Conservation (phyloP, 768 basidiomycete species). For the Zangia roseola region DNA sequence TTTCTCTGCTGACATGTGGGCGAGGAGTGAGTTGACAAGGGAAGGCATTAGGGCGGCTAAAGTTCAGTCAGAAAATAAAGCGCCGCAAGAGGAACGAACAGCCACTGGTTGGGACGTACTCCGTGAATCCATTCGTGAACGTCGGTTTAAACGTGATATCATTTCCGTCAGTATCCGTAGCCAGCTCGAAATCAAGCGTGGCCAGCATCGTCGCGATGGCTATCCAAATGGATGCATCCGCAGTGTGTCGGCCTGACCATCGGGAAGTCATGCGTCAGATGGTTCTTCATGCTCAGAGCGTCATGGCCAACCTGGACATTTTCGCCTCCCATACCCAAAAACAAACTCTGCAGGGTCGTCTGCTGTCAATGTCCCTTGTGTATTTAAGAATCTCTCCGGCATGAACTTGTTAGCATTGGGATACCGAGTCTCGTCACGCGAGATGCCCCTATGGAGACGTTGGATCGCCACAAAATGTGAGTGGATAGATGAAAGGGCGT, state of each 20-base stretch:
- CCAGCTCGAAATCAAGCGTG: slow-evolving; percentile 2
- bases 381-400: slow-evolving; percentile 14
- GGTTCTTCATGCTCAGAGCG: background rate
- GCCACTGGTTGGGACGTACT: background rate
- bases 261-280: background rate
- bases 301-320: slow-evolving; percentile 1
- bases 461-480: background rate
- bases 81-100: background rate
- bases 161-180: slow-evolving; percentile 5
- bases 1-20: background rate
- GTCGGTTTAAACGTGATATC: slow-evolving; percentile 9
- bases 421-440: slow-evolving; percentile 12
- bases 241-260: slow-evolving; percentile 4
- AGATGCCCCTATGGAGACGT: slow-evolving; percentile 4
- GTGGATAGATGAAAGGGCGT: background rate
- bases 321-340: slow-evolving; percentile 11
- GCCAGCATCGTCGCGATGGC: slow-evolving; percentile 10
- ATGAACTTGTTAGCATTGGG: slow-evolving; percentile 9
- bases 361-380: slow-evolving; percentile 4
- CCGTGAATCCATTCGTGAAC: background rate
- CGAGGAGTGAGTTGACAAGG: background rate
- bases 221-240: slow-evolving; percentile 9
- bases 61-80: background rate
- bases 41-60: background rate
- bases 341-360: slow-evolving; percentile 6